Percentiles rank a stretch among this genome's conserved stretches.
These are phyloP conservation scores for Coprinellus aureogranulatus DNA, from an alignment of 768 basidiomycete genomes.

Conservation along the genomic window DNA sequence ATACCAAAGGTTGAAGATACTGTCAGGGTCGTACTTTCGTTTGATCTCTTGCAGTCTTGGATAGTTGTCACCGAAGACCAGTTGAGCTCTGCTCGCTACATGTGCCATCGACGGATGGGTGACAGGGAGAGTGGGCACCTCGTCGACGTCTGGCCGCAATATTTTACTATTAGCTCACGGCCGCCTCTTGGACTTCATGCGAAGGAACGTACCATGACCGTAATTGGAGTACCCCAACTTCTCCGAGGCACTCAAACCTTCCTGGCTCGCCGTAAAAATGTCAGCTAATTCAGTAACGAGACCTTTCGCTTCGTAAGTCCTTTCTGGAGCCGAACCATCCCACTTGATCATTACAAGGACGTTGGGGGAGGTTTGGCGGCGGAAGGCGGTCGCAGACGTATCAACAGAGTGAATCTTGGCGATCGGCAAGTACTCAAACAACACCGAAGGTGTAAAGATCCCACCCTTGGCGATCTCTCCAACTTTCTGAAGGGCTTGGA, in stretches of 20 bases:
- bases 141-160: not conserved
- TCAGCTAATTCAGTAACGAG: conserved; percentile 27
- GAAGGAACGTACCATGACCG: conserved; percentile 23
- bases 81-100: conserved; percentile 22
- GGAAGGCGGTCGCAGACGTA: conserved; percentile 37
- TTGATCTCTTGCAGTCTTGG: conserved; percentile 39
- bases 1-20: conserved; percentile 46
- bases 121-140: not conserved
- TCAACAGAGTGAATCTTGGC: conserved; percentile 36
- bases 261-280: conserved; percentile 29
- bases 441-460: conserved; percentile 18
- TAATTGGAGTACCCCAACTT: conserved; percentile 47
- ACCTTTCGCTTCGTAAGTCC: conserved; percentile 26
- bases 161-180: not conserved
- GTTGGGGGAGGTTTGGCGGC: conserved; percentile 32
- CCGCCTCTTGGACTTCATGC: too few species aligned
- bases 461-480: conserved; percentile 24
- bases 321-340: conserved; percentile 30
- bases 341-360: conserved; percentile 34
- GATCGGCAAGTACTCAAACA: conserved; percentile 44
- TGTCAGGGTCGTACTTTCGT: conserved; percentile 41
- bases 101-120: not conserved
- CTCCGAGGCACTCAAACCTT: conserved; percentile 24
- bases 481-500: conserved; percentile 27
- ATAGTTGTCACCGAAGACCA: conserved; percentile 38